phyloP scores from a whole-genome alignment of 371 early-diverging fungal genomes.

The Mucor saturninus region DNA sequence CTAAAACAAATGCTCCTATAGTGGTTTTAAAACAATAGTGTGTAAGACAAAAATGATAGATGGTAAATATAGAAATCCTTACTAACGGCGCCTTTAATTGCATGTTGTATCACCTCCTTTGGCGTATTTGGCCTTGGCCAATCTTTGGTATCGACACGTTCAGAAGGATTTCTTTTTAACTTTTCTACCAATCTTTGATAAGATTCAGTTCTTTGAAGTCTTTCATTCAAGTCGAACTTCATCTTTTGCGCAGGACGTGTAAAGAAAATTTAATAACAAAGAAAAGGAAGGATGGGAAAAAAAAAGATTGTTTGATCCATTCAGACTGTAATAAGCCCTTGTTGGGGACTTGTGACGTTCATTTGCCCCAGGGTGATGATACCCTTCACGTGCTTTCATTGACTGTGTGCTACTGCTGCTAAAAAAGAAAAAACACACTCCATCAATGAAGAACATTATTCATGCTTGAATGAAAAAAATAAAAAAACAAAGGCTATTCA shows the following conservation, averaged over 20 bases:
- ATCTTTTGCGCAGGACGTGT: not conserved
- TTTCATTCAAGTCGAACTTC: conserved; percentile 3
- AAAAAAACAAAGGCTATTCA: no score
- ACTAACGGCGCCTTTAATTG: conserved; percentile 54
- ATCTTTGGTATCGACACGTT: conserved; percentile 35
- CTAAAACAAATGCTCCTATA: conserved; percentile 53
- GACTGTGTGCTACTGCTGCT: not conserved
- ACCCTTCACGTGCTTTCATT: conserved; percentile 11
- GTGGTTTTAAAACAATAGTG: not conserved
- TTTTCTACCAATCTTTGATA: conserved; percentile 49
- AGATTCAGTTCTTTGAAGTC: conserved; percentile 35
- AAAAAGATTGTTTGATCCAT: not conserved
- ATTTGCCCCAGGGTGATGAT: conserved; percentile 15
- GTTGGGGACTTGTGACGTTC: conserved; percentile 20
- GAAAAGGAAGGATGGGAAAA: conserved; percentile 1
- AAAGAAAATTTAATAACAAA: not conserved
- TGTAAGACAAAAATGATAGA: not conserved
- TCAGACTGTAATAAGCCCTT: not conserved
- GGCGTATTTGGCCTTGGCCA: conserved; percentile 46
- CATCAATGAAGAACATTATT: not conserved
- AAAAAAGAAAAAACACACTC: not conserved
- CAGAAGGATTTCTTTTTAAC: conserved; percentile 43
- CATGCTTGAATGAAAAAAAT: no score
- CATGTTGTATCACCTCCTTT: conserved; percentile 45
- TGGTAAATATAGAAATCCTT: conserved; percentile 16